phyloP scores from a whole-genome alignment of 2,329 filamentous ascomycete genomes.

The Cladosporium sp. region DNA sequence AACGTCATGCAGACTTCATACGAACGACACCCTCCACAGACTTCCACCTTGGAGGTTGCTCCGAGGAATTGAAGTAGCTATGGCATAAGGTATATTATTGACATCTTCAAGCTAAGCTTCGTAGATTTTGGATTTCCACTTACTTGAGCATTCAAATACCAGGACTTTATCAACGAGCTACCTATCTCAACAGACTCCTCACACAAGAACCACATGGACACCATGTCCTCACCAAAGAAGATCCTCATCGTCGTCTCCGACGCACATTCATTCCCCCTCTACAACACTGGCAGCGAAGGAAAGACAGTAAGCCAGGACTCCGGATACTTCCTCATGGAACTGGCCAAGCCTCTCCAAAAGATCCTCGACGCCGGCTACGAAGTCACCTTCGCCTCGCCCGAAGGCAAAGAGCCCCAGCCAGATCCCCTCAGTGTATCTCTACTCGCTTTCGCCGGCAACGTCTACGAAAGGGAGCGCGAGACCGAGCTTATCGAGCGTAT shows the following conservation, averaged over 20 bases:
- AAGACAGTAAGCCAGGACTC: slow-evolving; percentile 8
- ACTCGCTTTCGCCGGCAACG: slow-evolving; percentile 48
- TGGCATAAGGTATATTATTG: neutral
- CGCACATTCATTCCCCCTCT: slow-evolving; percentile 5
- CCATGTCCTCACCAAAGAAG: slow-evolving; percentile 5
- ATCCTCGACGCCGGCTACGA: slow-evolving; percentile 43
- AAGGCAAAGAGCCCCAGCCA: slow-evolving; percentile 43
- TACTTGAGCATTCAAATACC: neutral
- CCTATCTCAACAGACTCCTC: neutral
- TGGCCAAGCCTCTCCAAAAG: slow-evolving; percentile 41
- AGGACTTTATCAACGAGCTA: neutral
- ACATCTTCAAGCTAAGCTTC: neutral
- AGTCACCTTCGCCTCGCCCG: slow-evolving; percentile 49
- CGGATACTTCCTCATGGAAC: slow-evolving; percentile 36
- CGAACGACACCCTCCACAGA: neutral
- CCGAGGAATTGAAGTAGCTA: neutral
- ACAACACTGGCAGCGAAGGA: slow-evolving; percentile 5
- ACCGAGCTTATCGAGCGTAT: slow-evolving; percentile 45
- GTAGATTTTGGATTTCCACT: neutral
- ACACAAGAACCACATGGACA: neutral
- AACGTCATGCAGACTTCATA: slow-evolving; percentile 5
- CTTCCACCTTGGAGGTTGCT: neutral
- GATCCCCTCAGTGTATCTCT: slow-evolving; percentile 47
- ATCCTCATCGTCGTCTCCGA: slow-evolving; percentile 9
- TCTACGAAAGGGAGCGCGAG: slow-evolving; percentile 45